Percentiles rank a stretch among this genome's conserved stretches.
Conservation (phyloP, 2,329 filamentous ascomycete species). For the Colletotrichum lupini region DNA sequence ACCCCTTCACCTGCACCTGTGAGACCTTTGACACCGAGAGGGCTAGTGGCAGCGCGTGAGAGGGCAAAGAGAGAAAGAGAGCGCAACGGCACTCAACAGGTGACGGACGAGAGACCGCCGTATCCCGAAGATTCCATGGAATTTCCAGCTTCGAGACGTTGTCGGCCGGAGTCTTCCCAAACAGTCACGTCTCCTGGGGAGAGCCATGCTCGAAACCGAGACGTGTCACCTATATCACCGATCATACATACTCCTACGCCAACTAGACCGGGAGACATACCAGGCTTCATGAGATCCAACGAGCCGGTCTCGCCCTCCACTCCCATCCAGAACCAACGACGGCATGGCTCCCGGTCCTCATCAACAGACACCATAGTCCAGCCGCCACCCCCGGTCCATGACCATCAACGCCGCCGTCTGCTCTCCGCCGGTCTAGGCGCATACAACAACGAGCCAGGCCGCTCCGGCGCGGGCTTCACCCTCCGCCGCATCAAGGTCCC, state of each 20-base stretch:
- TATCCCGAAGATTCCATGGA: background rate
- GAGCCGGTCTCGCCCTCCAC: background rate
- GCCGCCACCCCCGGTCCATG: background rate
- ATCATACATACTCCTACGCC: background rate
- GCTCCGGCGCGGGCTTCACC: slow-evolving; percentile 15
- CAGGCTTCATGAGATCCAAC: background rate
- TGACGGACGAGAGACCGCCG: background rate
- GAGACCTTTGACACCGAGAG: background rate
- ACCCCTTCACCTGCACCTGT: background rate
- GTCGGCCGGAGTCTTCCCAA: background rate
- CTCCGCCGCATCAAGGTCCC: background rate
- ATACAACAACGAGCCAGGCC: slow-evolving; percentile 4
- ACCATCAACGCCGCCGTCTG: background rate
- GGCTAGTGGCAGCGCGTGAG: background rate
- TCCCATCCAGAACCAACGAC: background rate
- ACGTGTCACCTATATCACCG: background rate
- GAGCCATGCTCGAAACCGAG: background rate
- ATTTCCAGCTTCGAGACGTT: background rate
- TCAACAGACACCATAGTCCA: background rate
- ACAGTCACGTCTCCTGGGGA: background rate
- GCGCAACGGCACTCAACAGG: background rate
- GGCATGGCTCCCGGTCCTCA: background rate
- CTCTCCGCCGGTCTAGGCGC: background rate
- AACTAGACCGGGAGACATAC: background rate
- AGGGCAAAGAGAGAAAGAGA: background rate